These are phyloP conservation scores for Tinospora cordifolia DNA, from an alignment of 164 flowering plant genomes.

Conservation along the genomic window DNA sequence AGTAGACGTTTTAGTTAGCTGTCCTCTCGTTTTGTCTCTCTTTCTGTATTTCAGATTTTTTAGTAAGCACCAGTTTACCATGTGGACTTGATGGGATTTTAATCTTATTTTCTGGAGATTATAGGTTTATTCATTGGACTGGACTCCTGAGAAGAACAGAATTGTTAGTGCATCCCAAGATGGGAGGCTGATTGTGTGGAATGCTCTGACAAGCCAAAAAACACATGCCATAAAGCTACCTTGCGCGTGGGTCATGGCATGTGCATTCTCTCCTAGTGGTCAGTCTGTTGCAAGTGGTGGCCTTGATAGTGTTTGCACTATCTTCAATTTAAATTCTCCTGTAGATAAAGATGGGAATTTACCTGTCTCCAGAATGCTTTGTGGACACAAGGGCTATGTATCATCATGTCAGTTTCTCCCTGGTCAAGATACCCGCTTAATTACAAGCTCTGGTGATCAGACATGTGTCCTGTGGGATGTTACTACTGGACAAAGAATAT, in stretches of 20 bases:
- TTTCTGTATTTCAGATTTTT: no score
- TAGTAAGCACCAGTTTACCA: no score
- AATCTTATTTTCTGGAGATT: no score
- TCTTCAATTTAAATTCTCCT: slow-evolving; percentile 80
- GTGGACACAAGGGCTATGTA: slow-evolving; percentile 93
- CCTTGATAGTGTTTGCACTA: slow-evolving; percentile 87
- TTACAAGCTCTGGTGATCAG: slow-evolving; percentile 92
- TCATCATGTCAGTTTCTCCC: slow-evolving; percentile 95
- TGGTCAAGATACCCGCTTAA: slow-evolving; percentile 74
- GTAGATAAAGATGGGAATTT: slow-evolving; percentile 71
- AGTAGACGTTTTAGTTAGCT: no score
- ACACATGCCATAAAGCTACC: slow-evolving; percentile 94
- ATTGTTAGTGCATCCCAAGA: slow-evolving; percentile 98
- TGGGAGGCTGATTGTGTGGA: slow-evolving; percentile 94
- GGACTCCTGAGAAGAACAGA: slow-evolving; percentile 81
- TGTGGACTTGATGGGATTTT: no score
- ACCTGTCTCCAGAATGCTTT: slow-evolving; percentile 63
- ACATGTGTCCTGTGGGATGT: slow-evolving; percentile 96
- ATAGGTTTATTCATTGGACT: slow-evolving; percentile 93
- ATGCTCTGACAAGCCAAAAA: slow-evolving; percentile 95
- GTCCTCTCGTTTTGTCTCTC: no score
- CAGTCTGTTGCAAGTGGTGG: slow-evolving; percentile 98
- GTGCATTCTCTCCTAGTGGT: slow-evolving; percentile 93
- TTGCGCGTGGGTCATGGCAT: slow-evolving; percentile 99
- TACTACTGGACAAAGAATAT: slow-evolving; percentile 77